Evolutionary conservation across 1,284 basidiomycete species (phyloP).

Genomic region (Phellinidium pouzarii): DNA sequence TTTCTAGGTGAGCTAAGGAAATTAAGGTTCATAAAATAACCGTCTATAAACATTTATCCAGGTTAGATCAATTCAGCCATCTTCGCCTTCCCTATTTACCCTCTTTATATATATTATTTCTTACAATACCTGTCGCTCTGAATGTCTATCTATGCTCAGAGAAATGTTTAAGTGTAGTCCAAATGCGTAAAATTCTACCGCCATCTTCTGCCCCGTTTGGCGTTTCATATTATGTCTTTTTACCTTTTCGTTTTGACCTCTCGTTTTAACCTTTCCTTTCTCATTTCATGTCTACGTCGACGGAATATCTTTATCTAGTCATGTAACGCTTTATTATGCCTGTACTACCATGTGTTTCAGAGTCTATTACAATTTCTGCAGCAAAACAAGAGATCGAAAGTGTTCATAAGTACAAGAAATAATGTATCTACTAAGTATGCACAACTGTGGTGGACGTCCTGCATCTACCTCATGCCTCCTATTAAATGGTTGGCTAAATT

Average conservation of each 20-base stretch:
- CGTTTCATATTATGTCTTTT: too few relatives aligned
- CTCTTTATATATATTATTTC: conserved; percentile 10
- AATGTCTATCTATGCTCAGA: not conserved
- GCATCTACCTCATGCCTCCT: not conserved
- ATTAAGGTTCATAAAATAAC: not conserved
- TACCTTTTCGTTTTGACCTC: too few relatives aligned
- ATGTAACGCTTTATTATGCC: too few relatives aligned
- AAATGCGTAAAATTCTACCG: too few relatives aligned
- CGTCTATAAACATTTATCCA: not conserved
- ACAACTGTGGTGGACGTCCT: not conserved
- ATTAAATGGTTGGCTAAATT: not conserved
- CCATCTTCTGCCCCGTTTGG: too few relatives aligned
- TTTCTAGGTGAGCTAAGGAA: not conserved
- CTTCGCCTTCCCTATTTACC: not conserved
- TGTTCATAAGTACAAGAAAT: not conserved
- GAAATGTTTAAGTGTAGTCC: not conserved
- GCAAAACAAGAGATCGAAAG: not conserved
- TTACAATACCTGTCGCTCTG: not conserved
- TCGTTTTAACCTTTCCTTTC: too few relatives aligned
- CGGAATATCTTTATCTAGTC: too few relatives aligned
- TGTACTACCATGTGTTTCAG: not conserved
- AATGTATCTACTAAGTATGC: not conserved
- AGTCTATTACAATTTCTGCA: not conserved
- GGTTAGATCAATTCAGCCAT: not conserved
- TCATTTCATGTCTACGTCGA: too few relatives aligned